Evolutionary conservation across 768 basidiomycete species (phyloP).

Genomic region (Inosperma sp.): DNA sequence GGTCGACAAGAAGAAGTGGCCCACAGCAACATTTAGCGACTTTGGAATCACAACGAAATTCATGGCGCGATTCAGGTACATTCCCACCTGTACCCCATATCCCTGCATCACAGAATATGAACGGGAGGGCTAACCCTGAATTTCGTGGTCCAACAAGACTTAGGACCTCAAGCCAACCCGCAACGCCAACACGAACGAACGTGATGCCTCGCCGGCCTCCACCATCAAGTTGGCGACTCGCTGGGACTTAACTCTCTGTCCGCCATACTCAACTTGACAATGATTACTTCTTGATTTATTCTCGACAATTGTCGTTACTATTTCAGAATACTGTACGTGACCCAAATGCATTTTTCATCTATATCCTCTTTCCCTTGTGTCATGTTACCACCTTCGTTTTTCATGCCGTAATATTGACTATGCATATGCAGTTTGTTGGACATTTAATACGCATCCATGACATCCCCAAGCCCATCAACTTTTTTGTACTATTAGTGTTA

Average conservation of each 20-base stretch:
- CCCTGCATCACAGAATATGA: slow-evolving; percentile 25
- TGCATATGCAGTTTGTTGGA: slow-evolving; percentile 8
- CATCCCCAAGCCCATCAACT: slow-evolving; percentile 3
- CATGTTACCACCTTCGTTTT: slow-evolving; percentile 12
- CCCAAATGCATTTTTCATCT: background rate
- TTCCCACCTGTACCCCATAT: slow-evolving; percentile 40
- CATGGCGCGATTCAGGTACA: slow-evolving; percentile 37
- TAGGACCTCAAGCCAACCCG: slow-evolving; percentile 46
- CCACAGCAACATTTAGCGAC: slow-evolving; percentile 16
- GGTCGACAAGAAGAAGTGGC: slow-evolving; percentile 13
- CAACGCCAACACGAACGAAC: slow-evolving; percentile 25
- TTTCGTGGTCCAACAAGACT: slow-evolving; percentile 24
- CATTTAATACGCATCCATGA: slow-evolving; percentile 7
- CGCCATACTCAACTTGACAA: background rate
- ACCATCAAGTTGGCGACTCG: slow-evolving; percentile 60
- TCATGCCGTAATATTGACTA: slow-evolving; percentile 12
- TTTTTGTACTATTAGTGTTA: slow-evolving; percentile 8
- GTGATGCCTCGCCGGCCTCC: slow-evolving; percentile 34
- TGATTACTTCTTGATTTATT: slow-evolving; percentile 1
- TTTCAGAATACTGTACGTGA: background rate
- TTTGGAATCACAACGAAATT: slow-evolving; percentile 7
- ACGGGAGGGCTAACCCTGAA: slow-evolving; percentile 20
- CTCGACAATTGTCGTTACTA: slow-evolving; percentile 5
- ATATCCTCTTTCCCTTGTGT: slow-evolving; percentile 3
- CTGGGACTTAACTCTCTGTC: slow-evolving; percentile 20